Evolutionary conservation across 192 early-diverging fungal species (phyloP).

Genomic region (Umbelopsis sp.): DNA sequence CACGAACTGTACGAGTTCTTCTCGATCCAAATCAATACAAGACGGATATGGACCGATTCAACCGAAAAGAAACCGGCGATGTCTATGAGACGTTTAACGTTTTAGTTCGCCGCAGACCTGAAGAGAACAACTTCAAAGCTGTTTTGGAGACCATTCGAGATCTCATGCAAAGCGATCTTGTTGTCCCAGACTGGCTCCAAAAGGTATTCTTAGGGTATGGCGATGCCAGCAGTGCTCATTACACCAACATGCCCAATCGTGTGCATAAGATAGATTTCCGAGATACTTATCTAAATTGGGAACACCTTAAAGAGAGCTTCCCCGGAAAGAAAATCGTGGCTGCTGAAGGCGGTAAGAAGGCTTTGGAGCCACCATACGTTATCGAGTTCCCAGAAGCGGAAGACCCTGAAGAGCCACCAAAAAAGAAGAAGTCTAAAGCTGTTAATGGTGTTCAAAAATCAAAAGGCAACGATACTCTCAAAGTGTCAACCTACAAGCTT

Average conservation of each 20-base stretch:
- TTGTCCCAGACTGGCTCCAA: constrained; percentile 91
- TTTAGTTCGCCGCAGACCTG: constrained; percentile 82
- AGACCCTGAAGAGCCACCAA: constrained; percentile 31
- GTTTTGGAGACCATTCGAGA: constrained; percentile 91
- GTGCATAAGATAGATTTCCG: constrained; percentile 74
- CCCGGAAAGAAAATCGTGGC: constrained; percentile 52
- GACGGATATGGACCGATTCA: constrained; percentile 55
- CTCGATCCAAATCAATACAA: constrained; percentile 91
- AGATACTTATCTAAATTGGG: constrained; percentile 86
- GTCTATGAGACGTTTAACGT: constrained; percentile 87
- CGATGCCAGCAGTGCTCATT: constrained; percentile 79
- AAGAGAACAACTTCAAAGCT: constrained; percentile 94
- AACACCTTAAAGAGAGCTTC: constrained; percentile 75
- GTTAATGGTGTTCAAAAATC: constrained; percentile 27
- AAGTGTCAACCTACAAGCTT: constrained; percentile 65
- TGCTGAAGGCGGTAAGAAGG: constrained; percentile 30
- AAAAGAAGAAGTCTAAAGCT: constrained; percentile 50
- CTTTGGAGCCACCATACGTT: constrained; percentile 72
- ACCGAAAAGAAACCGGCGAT: constrained; percentile 56
- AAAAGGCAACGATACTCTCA: constrained; percentile 47
- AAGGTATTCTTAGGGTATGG: constrained; percentile 96
- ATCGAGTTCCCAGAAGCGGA: constrained; percentile 66
- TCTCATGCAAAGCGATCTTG: constrained; percentile 79
- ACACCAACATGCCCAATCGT: constrained; percentile 59
- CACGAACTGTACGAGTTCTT: constrained; percentile 72